Base-by-base conservation (phyloP, 1,284 basidiomycete species). In the Sanghuangporus baumii region DNA sequence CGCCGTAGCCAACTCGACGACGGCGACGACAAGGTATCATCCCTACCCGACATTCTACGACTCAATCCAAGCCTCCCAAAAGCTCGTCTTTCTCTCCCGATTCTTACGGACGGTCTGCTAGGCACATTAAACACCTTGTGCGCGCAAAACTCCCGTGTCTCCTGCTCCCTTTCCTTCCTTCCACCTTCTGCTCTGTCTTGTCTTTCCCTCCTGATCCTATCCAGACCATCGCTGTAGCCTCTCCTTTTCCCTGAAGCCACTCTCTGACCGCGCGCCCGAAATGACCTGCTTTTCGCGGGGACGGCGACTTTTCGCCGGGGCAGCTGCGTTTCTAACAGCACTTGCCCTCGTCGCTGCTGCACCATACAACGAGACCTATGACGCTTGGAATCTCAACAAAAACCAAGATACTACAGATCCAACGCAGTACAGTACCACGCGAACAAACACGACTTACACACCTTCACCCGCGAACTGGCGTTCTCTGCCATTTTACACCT, bases 401-500 rank as follows among this genome's bases (percentile, higher is more conserved):
- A 94, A 94, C 74, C 78, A 91, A 75, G 79, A 85, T 76, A 89
- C 90, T 20, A 78, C 84, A 51, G 80, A 82, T 60, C 84, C 88
- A 11, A 75, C 86, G 41, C 82, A 94, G 54, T 96, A 94, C 75
- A 72, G 77, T 26, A 76, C 90, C 5, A 79, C 82, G 57, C 80
- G 87, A 59, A 74, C 81, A 14, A 89, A 86, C 68, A 78, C 75
- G 1, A 85, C 81, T 1, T 94, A 95, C 75, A 89, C 85, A 0
- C 79, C 81, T 0, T 94, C 91, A 0, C 94, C 94, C 0, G 62
- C 69, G n/a, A 96, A 96, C 75, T 96, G 94, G 94, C 84, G 94
- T 38, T 79, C 84, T 16, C 75, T 94, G 18, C 93, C 94, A 0
- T 83, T 87, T 63, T 96, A 96, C 74, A 94, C 91, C 47, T 73